Evolutionary conservation across 495 filamentous ascomycete species (phyloP).

Genomic region (Aspergillus avenaceus): DNA sequence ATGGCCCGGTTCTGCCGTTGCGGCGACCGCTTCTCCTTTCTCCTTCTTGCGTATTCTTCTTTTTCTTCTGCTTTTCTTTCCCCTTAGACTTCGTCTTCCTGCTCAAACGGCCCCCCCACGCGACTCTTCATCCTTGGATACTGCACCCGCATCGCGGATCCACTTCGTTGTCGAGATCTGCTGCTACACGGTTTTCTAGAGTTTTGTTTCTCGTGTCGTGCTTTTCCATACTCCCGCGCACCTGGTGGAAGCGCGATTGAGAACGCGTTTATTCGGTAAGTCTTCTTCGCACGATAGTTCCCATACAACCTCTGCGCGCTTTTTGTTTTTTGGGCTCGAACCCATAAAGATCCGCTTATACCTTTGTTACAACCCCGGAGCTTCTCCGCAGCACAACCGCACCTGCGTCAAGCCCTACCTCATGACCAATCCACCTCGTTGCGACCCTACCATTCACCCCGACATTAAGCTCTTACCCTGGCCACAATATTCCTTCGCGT

Average conservation of each 20-base stretch:
- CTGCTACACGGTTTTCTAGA: constrained; percentile 6
- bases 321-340: not conserved
- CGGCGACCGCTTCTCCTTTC: constrained; percentile 41
- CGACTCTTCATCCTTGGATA: not conserved
- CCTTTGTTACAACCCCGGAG: not conserved
- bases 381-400: not conserved
- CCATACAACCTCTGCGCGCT: not conserved
- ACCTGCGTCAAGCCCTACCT: not conserved
- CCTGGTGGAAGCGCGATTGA: constrained; percentile 16
- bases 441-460: not conserved
- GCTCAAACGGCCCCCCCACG: constrained; percentile 15
- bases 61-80: constrained; percentile 29
- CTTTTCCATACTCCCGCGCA: constrained; percentile 5
- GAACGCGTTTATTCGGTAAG: constrained; percentile 24
- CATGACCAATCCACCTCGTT: not conserved
- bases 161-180: constrained; percentile 10
- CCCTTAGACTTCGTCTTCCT: constrained; percentile 21
- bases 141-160: constrained; percentile 3
- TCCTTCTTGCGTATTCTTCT: constrained; percentile 24
- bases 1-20: constrained; percentile 28
- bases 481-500: no score
- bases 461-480: not conserved
- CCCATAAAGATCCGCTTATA: not conserved
- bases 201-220: constrained; percentile 5
- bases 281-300: constrained; percentile 4